phyloP scores from a whole-genome alignment of 129 eudicot genomes.

The Chrysanthemum seticuspe region DNA sequence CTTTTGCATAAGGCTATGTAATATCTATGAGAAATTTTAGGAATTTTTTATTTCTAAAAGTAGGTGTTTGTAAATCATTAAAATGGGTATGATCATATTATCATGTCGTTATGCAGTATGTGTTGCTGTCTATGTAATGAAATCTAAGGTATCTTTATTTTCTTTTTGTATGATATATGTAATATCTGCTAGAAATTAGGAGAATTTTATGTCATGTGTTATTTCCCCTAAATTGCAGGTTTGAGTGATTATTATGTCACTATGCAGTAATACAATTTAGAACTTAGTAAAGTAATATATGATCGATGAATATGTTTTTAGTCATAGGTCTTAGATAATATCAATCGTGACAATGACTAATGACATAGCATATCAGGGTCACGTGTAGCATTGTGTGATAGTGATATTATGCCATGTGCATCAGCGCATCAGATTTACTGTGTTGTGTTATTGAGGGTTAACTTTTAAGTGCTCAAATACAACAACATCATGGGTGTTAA shows the following conservation, averaged over 20 bases:
- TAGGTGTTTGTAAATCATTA: not conserved
- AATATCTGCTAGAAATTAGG: not conserved
- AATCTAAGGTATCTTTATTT: no score
- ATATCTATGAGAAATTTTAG: not conserved
- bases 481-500: slow-evolving; percentile 4
- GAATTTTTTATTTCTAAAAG: not conserved
- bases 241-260: no score
- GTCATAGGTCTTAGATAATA: not conserved
- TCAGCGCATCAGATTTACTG: not conserved
- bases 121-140: no score
- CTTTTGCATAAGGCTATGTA: not conserved
- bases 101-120: not conserved
- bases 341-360: not conserved
- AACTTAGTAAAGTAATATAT: not conserved
- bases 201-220: not conserved
- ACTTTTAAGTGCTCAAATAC: not conserved
- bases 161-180: no score
- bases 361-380: slow-evolving; percentile 4
- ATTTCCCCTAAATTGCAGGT: no score
- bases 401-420: slow-evolving; percentile 19
- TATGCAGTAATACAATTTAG: no score
- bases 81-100: slow-evolving; percentile 2
- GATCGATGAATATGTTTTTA: not conserved
- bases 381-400: slow-evolving; percentile 14
- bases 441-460: slow-evolving; percentile 11